A percentile compares a stretch with the other conserved stretches of the same genome.
Conservation (phyloP, 306 rosid genomes). For the Pyrus bretschneideri region DNA sequence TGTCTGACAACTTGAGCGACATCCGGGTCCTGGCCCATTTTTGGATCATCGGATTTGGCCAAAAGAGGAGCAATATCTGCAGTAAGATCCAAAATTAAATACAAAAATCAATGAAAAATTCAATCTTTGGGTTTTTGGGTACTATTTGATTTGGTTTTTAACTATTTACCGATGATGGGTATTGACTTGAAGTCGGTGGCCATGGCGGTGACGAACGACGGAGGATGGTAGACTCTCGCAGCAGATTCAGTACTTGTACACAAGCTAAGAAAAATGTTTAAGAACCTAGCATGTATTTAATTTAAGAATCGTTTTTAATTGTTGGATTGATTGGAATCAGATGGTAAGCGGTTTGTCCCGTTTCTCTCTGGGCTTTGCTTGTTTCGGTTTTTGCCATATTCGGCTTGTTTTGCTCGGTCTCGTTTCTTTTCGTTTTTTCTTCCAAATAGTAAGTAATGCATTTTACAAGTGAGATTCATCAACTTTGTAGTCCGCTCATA, state of each 20-base stretch:
- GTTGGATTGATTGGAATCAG: too few species aligned
- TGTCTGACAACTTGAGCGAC: slow-evolving; percentile 59
- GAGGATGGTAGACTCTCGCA: not conserved
- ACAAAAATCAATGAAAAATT: not conserved
- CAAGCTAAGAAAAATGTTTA: not conserved
- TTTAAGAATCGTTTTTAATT: too few species aligned
- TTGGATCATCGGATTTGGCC: slow-evolving; percentile 59
- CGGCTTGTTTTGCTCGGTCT: not conserved
- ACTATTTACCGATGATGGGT: slow-evolving; percentile 63
- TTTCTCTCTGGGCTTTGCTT: not conserved
- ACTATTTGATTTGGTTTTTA: not conserved
- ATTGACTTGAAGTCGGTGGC: slow-evolving; percentile 66
- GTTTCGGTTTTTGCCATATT: not conserved
- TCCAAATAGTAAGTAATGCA: too few species aligned
- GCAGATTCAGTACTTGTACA: too few species aligned
- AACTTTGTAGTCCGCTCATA: too few species aligned
- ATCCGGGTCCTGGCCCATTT: slow-evolving; percentile 55
- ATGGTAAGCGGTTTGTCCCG: too few species aligned
- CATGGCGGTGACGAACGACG: slow-evolving; percentile 17
- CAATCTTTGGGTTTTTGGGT: not conserved
- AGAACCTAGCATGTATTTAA: too few species aligned
- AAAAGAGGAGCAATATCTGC: slow-evolving; percentile 67
- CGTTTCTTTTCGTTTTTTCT: too few species aligned
- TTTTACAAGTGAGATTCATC: too few species aligned
- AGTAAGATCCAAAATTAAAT: not conserved